phyloP scores from a whole-genome alignment of 2,329 filamentous ascomycete genomes.

The Xylaria sp. region DNA sequence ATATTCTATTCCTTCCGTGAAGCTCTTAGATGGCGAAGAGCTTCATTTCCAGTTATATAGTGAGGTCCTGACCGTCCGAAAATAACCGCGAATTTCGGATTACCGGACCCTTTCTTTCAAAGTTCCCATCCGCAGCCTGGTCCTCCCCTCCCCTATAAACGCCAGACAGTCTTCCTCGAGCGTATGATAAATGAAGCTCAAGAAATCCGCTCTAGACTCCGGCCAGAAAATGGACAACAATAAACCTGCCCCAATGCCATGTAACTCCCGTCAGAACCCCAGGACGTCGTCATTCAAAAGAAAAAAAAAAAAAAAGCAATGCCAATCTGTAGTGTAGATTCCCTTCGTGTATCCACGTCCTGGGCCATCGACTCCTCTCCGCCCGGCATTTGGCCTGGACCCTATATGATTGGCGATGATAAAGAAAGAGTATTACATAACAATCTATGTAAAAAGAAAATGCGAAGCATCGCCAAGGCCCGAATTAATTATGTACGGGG shows the following conservation, averaged over 20 bases:
- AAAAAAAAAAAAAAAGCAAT: conserved; percentile 17
- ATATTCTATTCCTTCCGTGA: not conserved
- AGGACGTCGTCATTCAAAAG: conserved; percentile 6
- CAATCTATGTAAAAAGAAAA: conserved; percentile 15
- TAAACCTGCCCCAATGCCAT: conserved; percentile 13
- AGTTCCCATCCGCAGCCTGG: conserved; percentile 10
- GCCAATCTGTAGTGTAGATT: conserved; percentile 24
- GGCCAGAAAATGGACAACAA: conserved; percentile 20
- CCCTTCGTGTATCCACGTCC: conserved; percentile 5
- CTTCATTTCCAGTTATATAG: conserved; percentile 6
- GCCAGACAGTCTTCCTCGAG: conserved; percentile 34
- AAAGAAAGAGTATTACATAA: conserved; percentile 10
- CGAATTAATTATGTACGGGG: not conserved
- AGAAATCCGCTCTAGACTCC: conserved; percentile 33
- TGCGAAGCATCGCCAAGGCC: not conserved
- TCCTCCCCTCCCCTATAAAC: conserved; percentile 13
- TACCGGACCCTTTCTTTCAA: conserved; percentile 1
- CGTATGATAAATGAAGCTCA: conserved; percentile 27
- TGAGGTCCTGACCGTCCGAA: not conserved
- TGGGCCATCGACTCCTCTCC: conserved; percentile 1
- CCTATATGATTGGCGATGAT: conserved; percentile 2
- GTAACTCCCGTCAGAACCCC: conserved; percentile 17
- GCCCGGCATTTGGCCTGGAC: conserved; percentile 1
- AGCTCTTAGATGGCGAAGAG: not conserved
- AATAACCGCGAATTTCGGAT: conserved; percentile 1